phyloP scores from a whole-genome alignment of 1,139 yeast genomes.

The Yamadazyma dendronema region DNA sequence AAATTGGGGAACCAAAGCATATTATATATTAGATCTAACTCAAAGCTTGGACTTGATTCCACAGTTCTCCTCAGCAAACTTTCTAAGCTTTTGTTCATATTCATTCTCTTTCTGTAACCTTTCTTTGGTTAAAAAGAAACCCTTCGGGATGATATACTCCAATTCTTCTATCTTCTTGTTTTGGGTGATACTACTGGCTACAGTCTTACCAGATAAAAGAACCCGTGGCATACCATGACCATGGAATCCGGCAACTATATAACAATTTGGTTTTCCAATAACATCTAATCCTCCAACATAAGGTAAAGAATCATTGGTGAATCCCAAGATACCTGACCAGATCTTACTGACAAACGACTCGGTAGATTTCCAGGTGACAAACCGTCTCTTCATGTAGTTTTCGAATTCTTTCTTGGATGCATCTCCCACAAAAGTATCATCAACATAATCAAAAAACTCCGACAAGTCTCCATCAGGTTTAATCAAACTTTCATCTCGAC shows the following conservation, averaged over 20 bases:
- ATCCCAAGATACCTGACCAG: conserved; percentile 45
- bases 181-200: conserved; percentile 5
- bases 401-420: conserved; percentile 14
- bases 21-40: background rate
- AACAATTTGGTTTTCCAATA: conserved; percentile 19
- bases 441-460: conserved; percentile 18
- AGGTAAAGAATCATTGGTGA: conserved; percentile 30
- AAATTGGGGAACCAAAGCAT: no score
- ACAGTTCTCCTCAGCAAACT: conserved; percentile 1
- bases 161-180: conserved; percentile 6
- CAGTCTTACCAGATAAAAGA: conserved; percentile 20
- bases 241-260: conserved; percentile 41
- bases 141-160: conserved; percentile 6
- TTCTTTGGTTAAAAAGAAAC: conserved; percentile 7
- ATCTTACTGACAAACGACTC: conserved; percentile 33
- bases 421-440: conserved; percentile 17
- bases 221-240: conserved; percentile 50
- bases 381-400: conserved; percentile 19
- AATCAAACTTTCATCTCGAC: conserved; percentile 11
- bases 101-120: conserved; percentile 5
- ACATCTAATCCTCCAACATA: conserved; percentile 28
- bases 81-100: conserved; percentile 1
- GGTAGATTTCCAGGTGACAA: conserved; percentile 26
- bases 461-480: conserved; percentile 15
- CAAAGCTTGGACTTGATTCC: background rate